phyloP scores from a whole-genome alignment of 345 rosid species.

The Passiflora organensis region DNA sequence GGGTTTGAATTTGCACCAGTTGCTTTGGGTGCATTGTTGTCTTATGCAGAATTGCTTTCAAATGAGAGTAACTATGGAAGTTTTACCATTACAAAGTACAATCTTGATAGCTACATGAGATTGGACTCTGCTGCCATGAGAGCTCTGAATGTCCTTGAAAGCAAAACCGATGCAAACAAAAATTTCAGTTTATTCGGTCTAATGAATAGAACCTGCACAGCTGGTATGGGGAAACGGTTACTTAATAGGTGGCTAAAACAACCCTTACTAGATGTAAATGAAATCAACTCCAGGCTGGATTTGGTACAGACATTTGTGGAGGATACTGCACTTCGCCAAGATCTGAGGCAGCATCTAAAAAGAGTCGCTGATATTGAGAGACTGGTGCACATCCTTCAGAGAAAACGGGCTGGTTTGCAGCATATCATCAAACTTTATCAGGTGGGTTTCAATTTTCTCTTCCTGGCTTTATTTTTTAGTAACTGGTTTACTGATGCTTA shows the following conservation, averaged over 20 bases:
- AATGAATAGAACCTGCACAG: slow-evolving; percentile 95
- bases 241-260: slow-evolving; percentile 95
- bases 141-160: slow-evolving; percentile 92
- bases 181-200: slow-evolving; percentile 95
- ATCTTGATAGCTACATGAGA: slow-evolving; percentile 71
- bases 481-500: not conserved
- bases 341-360: slow-evolving; percentile 88
- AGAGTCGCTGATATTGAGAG: slow-evolving; percentile 84
- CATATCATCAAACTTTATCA: slow-evolving; percentile 93
- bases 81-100: slow-evolving; percentile 55
- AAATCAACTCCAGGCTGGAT: slow-evolving; percentile 73
- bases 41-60: slow-evolving; percentile 77
- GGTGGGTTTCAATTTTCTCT: slow-evolving; percentile 30
- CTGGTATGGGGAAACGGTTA: slow-evolving; percentile 95
- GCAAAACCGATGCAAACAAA: slow-evolving; percentile 91
- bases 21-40: slow-evolving; percentile 77
- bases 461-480: not conserved
- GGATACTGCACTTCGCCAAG: slow-evolving; percentile 82
- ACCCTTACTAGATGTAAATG: slow-evolving; percentile 72
- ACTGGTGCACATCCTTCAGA: slow-evolving; percentile 59
- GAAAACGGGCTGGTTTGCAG: slow-evolving; percentile 68
- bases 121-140: slow-evolving; percentile 93
- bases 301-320: slow-evolving; percentile 90
- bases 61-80: slow-evolving; percentile 82
- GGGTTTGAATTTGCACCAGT: slow-evolving; percentile 81